Conservation (phyloP, 1,284 basidiomycete genomes). For the Rhodotorula sp. region DNA sequence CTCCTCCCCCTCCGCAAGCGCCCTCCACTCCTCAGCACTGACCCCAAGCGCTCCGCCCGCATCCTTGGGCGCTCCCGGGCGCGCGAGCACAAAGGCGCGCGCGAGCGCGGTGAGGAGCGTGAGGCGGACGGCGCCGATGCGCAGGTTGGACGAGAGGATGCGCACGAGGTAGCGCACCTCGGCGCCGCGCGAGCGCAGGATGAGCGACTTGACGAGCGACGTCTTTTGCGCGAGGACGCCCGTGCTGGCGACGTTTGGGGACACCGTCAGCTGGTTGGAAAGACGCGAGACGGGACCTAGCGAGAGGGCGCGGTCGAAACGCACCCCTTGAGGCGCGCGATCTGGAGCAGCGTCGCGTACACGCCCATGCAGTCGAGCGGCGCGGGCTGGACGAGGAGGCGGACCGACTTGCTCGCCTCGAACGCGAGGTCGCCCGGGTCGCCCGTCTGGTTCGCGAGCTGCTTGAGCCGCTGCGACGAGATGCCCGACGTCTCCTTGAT, state of each 20-base stretch:
- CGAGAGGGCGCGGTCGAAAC: background rate
- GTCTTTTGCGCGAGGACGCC: constrained; percentile 69
- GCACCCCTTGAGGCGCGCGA: constrained; percentile 36
- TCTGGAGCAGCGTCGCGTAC: constrained; percentile 21
- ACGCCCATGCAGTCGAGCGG: constrained; percentile 35
- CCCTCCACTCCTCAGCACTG: constrained; percentile 9
- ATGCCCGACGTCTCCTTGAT: constrained; percentile 78
- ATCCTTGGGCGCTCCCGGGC: background rate
- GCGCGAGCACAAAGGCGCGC: constrained; percentile 67
- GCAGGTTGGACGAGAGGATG: constrained; percentile 75
- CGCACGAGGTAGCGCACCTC: constrained; percentile 82
- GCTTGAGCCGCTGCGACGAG: constrained; percentile 66
- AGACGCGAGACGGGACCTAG: background rate
- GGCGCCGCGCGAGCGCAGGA: constrained; percentile 81
- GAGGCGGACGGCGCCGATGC: constrained; percentile 77
- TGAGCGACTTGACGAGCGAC: constrained; percentile 73
- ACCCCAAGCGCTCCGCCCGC: constrained; percentile 14
- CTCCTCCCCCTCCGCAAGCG: constrained; percentile 8
- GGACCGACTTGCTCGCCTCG: constrained; percentile 61
- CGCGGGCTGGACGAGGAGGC: constrained; percentile 29
- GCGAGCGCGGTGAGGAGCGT: constrained; percentile 80
- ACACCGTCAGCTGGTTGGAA: background rate
- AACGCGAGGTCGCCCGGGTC: constrained; percentile 72
- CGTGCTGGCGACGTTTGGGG: background rate
- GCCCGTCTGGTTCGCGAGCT: constrained; percentile 54